These are phyloP conservation scores for Pythium apleroticum DNA, from an alignment of 352 stramenopile genomes.

Conservation along the genomic window DNA sequence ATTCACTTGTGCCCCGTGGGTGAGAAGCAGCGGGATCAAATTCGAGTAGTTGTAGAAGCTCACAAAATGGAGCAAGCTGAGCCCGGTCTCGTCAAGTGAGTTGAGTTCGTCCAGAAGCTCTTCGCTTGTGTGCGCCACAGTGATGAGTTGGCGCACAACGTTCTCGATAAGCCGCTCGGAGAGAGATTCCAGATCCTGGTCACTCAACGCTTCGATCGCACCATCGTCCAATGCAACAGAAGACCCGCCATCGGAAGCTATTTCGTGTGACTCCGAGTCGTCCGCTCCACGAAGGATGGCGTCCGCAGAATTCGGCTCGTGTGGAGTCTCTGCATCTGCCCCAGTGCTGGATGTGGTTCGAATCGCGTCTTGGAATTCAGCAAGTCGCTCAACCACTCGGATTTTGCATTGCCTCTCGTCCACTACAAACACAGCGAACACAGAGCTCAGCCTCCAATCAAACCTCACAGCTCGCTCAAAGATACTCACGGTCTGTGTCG, in stretches of 20 bases:
- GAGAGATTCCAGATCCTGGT: constrained; percentile 74
- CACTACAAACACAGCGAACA: constrained; percentile 35
- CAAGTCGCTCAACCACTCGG: constrained; percentile 78
- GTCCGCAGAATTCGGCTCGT: background rate
- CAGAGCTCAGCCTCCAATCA: constrained; percentile 5
- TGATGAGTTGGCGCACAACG: constrained; percentile 80
- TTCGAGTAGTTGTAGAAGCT: constrained; percentile 88
- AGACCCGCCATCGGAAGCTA: background rate
- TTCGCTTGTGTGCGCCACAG: constrained; percentile 72
- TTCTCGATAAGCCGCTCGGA: constrained; percentile 83
- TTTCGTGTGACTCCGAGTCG: background rate
- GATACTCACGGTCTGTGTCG: constrained; percentile 58
- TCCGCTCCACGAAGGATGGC: background rate
- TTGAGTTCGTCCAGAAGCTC: constrained; percentile 87
- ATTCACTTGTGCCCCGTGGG: constrained; percentile 82
- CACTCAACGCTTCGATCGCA: constrained; percentile 73
- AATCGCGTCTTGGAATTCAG: constrained; percentile 83
- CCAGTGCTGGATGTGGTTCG: constrained; percentile 39
- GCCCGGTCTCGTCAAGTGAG: constrained; percentile 80
- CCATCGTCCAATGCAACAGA: constrained; percentile 47
- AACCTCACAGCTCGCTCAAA: background rate
- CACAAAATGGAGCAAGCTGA: constrained; percentile 89
- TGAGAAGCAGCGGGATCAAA: constrained; percentile 73
- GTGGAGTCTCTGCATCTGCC: background rate
- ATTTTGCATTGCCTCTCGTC: constrained; percentile 89